These are phyloP conservation scores for Triadica sebifera DNA, from an alignment of 345 rosid genomes.

Conservation along the genomic window DNA sequence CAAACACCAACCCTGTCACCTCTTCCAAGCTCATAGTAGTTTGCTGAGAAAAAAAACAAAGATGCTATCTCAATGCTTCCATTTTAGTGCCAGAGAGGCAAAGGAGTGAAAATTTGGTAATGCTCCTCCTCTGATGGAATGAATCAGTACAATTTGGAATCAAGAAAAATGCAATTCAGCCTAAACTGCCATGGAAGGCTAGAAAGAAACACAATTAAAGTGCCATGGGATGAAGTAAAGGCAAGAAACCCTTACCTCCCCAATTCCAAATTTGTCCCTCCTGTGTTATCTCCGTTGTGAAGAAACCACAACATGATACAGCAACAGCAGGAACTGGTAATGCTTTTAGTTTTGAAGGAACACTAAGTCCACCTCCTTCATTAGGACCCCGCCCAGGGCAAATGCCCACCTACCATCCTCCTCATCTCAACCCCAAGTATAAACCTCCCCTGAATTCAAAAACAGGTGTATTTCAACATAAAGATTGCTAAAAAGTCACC, in stretches of 20 bases:
- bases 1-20: slow-evolving; percentile 81
- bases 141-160: not conserved
- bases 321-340: slow-evolving; percentile 62
- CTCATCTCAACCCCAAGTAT: slow-evolving; percentile 94
- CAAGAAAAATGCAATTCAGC: not conserved
- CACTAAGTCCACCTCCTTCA: slow-evolving; percentile 87
- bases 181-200: not conserved
- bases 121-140: no score
- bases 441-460: slow-evolving; percentile 60
- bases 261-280: slow-evolving; percentile 90
- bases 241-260: slow-evolving; percentile 56
- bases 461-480: not conserved
- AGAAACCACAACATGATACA: slow-evolving; percentile 89
- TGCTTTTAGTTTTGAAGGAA: slow-evolving; percentile 76
- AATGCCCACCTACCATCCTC: slow-evolving; percentile 92
- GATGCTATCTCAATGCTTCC: not conserved
- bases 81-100: not conserved
- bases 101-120: not conserved
- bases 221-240: not conserved
- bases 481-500: not conserved
- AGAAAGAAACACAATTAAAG: not conserved
- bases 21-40: slow-evolving; percentile 91
- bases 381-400: slow-evolving; percentile 91
- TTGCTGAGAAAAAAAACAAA: slow-evolving; percentile 45
- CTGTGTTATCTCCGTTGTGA: slow-evolving; percentile 68